A percentile compares a stretch with the other conserved stretches of the same genome.
These are phyloP conservation scores for Sarcomyxa edulis DNA, from an alignment of 768 basidiomycete species.

Conservation along the genomic window DNA sequence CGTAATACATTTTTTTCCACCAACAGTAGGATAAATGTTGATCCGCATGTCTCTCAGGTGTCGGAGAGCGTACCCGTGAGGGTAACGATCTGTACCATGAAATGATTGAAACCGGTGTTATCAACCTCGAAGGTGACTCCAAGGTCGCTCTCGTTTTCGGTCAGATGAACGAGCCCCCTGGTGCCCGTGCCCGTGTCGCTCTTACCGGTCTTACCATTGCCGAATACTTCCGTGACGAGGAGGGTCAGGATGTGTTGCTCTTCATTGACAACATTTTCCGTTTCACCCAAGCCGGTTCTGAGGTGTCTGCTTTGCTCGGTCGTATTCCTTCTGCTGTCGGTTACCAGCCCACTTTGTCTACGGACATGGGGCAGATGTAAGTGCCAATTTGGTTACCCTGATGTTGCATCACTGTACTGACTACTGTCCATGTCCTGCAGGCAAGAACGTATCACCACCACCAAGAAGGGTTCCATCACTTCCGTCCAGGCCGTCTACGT, in stretches of 20 bases:
- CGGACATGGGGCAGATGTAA: constrained; percentile 99
- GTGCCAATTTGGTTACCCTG: constrained; percentile 20
- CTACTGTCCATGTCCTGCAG: no score
- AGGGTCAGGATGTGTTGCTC: constrained; percentile 99
- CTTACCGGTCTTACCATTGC: constrained; percentile 99
- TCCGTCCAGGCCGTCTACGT: constrained; percentile 99
- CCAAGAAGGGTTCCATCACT: constrained; percentile 99
- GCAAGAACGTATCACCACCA: constrained; percentile 99
- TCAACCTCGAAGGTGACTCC: constrained; percentile 99
- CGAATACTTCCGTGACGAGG: constrained; percentile 99
- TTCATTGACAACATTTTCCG: constrained; percentile 99
- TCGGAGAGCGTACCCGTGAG: constrained; percentile 99
- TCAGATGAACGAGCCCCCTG: constrained; percentile 99
- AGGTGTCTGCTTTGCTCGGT: constrained; percentile 98
- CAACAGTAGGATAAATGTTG: constrained; percentile 1
- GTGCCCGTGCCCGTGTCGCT: constrained; percentile 99
- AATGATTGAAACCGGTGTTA: constrained; percentile 99
- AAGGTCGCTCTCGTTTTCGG: constrained; percentile 99
- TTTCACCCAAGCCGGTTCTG: constrained; percentile 99
- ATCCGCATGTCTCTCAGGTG: constrained; percentile 51
- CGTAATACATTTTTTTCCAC: constrained; percentile 14
- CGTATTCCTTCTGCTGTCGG: constrained; percentile 99
- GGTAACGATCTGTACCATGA: constrained; percentile 99
- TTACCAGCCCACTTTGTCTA: constrained; percentile 99
- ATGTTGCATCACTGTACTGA: constrained; percentile 3